Conservation (phyloP, 1,139 yeast species). For the Debaryomyces sp. region DNA sequence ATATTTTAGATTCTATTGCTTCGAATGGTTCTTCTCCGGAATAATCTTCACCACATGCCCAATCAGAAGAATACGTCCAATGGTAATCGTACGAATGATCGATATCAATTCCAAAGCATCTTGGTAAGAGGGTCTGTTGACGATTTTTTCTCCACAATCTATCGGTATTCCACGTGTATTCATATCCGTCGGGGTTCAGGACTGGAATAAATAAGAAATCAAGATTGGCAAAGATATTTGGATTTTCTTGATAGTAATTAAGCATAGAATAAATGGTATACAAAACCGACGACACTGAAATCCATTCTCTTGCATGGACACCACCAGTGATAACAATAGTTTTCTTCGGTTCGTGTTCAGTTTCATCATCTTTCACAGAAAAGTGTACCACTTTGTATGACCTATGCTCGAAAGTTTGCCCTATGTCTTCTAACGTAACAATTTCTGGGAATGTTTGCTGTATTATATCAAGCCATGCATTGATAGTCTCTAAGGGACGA, state of each 20-base stretch:
- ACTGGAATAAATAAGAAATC: slow-evolving; percentile 83
- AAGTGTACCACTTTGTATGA: slow-evolving; percentile 68
- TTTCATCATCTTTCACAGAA: slow-evolving; percentile 45
- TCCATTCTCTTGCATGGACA: slow-evolving; percentile 91
- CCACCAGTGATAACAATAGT: slow-evolving; percentile 84
- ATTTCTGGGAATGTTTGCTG: slow-evolving; percentile 58
- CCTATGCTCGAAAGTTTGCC: slow-evolving; percentile 74
- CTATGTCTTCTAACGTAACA: slow-evolving; percentile 64
- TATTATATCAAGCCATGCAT: slow-evolving; percentile 69
- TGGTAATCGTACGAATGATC: slow-evolving; percentile 83
- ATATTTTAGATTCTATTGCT: slow-evolving; percentile 68
- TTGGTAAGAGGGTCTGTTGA: slow-evolving; percentile 67
- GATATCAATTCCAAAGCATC: slow-evolving; percentile 81
- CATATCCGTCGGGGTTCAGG: slow-evolving; percentile 90
- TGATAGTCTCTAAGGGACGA: slow-evolving; percentile 67
- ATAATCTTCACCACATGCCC: slow-evolving; percentile 83
- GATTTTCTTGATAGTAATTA: slow-evolving; percentile 48
- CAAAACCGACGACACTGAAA: slow-evolving; percentile 70
- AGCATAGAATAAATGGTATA: slow-evolving; percentile 61
- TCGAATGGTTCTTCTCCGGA: slow-evolving; percentile 78
- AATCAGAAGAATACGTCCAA: slow-evolving; percentile 64
- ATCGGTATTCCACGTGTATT: slow-evolving; percentile 76
- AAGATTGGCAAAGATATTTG: slow-evolving; percentile 42
- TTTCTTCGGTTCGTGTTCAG: slow-evolving; percentile 52
- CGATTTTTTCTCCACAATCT: slow-evolving; percentile 90